A percentile compares a stretch with the other conserved stretches of the same genome.
Evolutionary conservation across 1,139 yeast genomes (phyloP).

Genomic region (Taphrina sp.): DNA sequence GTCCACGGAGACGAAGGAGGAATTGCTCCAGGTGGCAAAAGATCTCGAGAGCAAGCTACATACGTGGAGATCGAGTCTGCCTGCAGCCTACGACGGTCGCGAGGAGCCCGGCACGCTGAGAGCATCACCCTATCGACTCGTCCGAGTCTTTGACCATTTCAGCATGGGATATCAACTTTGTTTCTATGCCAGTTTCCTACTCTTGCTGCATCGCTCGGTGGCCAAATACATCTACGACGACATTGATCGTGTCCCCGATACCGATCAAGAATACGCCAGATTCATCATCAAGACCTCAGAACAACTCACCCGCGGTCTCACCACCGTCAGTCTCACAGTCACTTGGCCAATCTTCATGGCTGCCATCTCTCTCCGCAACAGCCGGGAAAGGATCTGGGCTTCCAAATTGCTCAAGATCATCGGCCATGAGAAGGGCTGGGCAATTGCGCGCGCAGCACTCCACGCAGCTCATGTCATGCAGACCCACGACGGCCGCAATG

Average conservation of each 20-base stretch:
- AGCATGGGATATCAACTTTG: conserved; percentile 6
- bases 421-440: conserved; percentile 17
- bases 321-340: conserved; percentile 12
- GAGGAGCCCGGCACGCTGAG: not conserved
- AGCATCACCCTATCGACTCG: not conserved
- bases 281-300: conserved; percentile 12
- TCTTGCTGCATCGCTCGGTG: conserved; percentile 5
- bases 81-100: conserved; percentile 1
- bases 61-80: conserved; percentile 12
- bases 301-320: conserved; percentile 1
- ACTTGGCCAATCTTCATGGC: conserved; percentile 23
- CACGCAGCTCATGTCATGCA: conserved; percentile 2
- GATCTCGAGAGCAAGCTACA: not conserved
- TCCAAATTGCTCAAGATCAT: not conserved
- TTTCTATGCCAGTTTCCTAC: conserved; percentile 17
- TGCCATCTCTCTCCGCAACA: conserved; percentile 1
- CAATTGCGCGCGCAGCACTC: conserved; percentile 17
- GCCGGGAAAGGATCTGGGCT: conserved; percentile 5
- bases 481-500: too few species aligned
- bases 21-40: not conserved
- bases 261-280: conserved; percentile 9
- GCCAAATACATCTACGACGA: conserved; percentile 13
- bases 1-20: not conserved
- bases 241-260: not conserved
- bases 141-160: not conserved